Evolutionary conservation across 2,329 filamentous ascomycete species (phyloP).

Genomic region (Cladobotryum mycophilum): DNA sequence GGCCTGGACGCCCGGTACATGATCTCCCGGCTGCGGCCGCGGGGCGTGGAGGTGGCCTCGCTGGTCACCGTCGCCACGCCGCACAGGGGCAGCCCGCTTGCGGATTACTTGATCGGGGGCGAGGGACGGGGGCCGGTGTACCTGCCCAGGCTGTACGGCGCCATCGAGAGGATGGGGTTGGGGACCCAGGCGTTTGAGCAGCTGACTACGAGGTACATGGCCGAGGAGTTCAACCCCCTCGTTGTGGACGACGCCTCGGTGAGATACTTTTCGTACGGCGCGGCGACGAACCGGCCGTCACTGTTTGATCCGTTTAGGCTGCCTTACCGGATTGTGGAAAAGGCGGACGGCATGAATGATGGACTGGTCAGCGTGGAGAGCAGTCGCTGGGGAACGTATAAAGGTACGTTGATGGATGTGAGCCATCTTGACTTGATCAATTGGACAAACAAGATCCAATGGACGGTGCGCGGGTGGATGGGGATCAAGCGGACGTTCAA

Average conservation of each 20-base stretch:
- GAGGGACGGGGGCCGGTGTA: constrained; percentile 35
- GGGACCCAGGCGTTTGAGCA: constrained; percentile 56
- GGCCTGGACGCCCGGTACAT: constrained; percentile 60
- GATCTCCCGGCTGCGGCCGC: constrained; percentile 50
- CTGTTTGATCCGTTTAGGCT: constrained; percentile 58
- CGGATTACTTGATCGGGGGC: constrained; percentile 46
- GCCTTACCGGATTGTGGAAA: constrained; percentile 44
- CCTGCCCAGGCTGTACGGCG: constrained; percentile 49
- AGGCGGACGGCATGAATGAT: constrained; percentile 55
- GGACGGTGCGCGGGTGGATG: constrained; percentile 45
- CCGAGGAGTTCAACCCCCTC: constrained; percentile 50
- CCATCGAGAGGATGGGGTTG: constrained; percentile 45
- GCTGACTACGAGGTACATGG: constrained; percentile 54
- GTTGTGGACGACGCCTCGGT: constrained; percentile 48
- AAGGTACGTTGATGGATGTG: constrained; percentile 55
- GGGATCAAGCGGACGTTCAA: constrained; percentile 56
- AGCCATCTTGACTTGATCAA: constrained; percentile 62
- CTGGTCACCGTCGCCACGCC: constrained; percentile 52
- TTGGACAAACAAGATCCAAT: constrained; percentile 57
- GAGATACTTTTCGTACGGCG: constrained; percentile 58
- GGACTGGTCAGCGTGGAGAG: constrained; percentile 62
- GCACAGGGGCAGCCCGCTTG: constrained; percentile 49
- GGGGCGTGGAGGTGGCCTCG: constrained; percentile 40
- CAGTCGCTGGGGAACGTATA: constrained; percentile 56
- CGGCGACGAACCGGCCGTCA: constrained; percentile 41